Base-by-base conservation (phyloP, 768 basidiomycete genomes). In the Hericium alpestre region DNA sequence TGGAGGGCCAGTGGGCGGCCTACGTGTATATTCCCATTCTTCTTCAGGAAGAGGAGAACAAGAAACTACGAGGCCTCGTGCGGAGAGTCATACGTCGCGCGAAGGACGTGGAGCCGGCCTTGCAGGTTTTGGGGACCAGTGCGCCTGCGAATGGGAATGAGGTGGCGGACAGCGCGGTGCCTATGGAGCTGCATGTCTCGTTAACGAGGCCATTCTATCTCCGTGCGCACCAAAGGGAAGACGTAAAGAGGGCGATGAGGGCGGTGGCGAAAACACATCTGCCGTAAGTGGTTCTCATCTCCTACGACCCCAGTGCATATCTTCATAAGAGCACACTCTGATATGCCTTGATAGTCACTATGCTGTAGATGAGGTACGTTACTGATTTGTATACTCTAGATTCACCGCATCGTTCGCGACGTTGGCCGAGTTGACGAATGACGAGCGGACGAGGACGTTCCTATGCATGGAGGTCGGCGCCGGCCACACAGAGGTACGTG, bases 1-100 rank as follows among this genome's bases (percentile, higher is more conserved):
- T 92, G 4, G 87, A 91, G 12, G 94, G 94, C 0, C 92, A 94
- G 65, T 94, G 81, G 66, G 83, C 84, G 1, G 76, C 86, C 4
- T 82, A 94, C 71, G 77, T 93, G 54, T 94, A 87, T 66, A 73
- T 91, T 11, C 79, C 84, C 0, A 64, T 94, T 65, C 61, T 66
- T 54, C 61, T 86, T 27, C 69, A 72, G 51, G 72, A 66, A 39
- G 11, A 20, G 8, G 54, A 32, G 40, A 67, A 63, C 37, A 75
- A 79, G 18, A 61, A 71, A 13, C 70, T 90, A 49, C 70, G 73
- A 59, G 69, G 70, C 23, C 60, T 83, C 12, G 60, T 87, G 23
- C 66, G 73, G 56, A 73, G 76, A 16, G 76, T 78, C 1, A 60
- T 83, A 16, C 52, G 58, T 3, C 67, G 72, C 23, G 77, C 81